Percentiles rank a stretch among this genome's conserved stretches.
Evolutionary conservation across 108 stramenopile species (phyloP).

Genomic region (Nitzschia sp.): DNA sequence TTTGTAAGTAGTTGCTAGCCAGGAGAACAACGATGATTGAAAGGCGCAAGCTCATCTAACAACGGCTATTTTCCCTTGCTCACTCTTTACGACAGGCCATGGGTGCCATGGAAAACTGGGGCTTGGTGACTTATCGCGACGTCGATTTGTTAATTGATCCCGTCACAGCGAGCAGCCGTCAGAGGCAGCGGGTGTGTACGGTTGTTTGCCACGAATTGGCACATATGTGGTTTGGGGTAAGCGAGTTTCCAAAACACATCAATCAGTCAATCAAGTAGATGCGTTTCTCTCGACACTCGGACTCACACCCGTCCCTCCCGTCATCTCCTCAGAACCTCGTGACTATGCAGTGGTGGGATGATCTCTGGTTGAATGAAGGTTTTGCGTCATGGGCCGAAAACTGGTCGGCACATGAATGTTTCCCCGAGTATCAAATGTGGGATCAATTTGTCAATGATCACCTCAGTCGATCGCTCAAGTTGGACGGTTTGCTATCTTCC

Average conservation of each 20-base stretch:
- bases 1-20: constrained; percentile 26
- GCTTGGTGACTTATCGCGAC: constrained; percentile 75
- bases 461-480: constrained; percentile 73
- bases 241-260: no score
- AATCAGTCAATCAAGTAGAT: no score
- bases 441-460: constrained; percentile 92
- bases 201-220: constrained; percentile 98
- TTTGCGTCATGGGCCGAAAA: constrained; percentile 94
- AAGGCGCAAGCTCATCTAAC: no score
- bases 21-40: background rate
- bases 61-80: background rate
- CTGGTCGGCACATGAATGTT: constrained; percentile 74
- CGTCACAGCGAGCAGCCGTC: constrained; percentile 63
- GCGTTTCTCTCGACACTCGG: no score
- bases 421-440: constrained; percentile 61
- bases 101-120: constrained; percentile 99
- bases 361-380: constrained; percentile 97
- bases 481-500: constrained; percentile 84
- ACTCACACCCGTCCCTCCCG: no score
- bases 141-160: constrained; percentile 93
- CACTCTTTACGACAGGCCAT: constrained; percentile 62
- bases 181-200: constrained; percentile 90
- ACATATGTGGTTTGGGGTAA: constrained; percentile 98
- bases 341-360: constrained; percentile 98
- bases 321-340: no score